These are phyloP conservation scores for Candida maesae DNA, from an alignment of 805 yeast genomes.

Conservation along the genomic window DNA sequence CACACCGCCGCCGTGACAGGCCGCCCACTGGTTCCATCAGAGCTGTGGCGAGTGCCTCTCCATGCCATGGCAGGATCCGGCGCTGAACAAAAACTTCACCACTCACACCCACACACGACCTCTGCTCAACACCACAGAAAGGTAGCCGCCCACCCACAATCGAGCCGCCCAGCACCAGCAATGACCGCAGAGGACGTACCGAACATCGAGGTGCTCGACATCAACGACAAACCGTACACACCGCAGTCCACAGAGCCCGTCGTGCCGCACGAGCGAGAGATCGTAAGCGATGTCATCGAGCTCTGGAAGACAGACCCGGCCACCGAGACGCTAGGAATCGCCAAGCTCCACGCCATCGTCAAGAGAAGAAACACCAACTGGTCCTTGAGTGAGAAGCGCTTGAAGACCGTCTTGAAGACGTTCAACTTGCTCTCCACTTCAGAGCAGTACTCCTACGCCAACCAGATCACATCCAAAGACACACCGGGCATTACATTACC, in stretches of 20 bases:
- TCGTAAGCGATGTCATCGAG: conserved; percentile 48
- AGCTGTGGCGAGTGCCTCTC: no score
- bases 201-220: conserved; percentile 27
- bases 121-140: no score
- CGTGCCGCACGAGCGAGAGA: conserved; percentile 26
- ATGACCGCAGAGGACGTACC: conserved; percentile 13
- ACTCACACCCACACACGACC: not conserved
- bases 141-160: no score
- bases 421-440: conserved; percentile 49
- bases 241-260: conserved; percentile 15
- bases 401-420: conserved; percentile 49
- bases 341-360: conserved; percentile 48
- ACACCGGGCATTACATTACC: conserved; percentile 45
- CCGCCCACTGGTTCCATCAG: no score
- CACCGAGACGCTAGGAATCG: conserved; percentile 53
- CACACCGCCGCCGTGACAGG: no score
- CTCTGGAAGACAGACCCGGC: conserved; percentile 68
- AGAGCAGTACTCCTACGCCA: conserved; percentile 46
- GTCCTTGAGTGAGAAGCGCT: conserved; percentile 57
- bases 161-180: not conserved
- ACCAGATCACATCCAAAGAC: conserved; percentile 46
- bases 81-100: not conserved
- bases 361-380: conserved; percentile 54
- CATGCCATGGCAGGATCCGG: no score
- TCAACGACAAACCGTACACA: conserved; percentile 25